Evolutionary conservation across 306 rosid genomes (phyloP).

Genomic region (Hippophae rhamnoides): DNA sequence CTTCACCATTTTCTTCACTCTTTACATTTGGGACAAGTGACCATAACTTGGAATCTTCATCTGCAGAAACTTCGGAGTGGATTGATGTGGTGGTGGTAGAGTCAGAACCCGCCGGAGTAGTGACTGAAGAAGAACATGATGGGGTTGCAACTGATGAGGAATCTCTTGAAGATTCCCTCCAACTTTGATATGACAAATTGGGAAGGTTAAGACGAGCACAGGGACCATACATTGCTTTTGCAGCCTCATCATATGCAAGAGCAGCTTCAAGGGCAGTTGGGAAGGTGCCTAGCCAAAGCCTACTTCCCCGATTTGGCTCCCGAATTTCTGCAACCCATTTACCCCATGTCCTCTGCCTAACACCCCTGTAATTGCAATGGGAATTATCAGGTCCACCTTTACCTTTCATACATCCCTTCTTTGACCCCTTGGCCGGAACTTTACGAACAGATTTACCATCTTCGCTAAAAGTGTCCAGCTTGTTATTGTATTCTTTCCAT

Average conservation of each 20-base stretch:
- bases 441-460: conserved; percentile 30
- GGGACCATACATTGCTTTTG: conserved; percentile 78
- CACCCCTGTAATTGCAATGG: conserved; percentile 70
- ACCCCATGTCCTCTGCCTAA: conserved; percentile 97
- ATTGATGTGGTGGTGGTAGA: conserved; percentile 28
- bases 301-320: conserved; percentile 63
- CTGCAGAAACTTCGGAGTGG: conserved; percentile 54
- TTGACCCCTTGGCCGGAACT: conserved; percentile 80
- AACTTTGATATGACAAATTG: conserved; percentile 19
- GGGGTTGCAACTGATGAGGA: conserved; percentile 19
- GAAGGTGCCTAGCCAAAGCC: conserved; percentile 86
- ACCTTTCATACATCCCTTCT: conserved; percentile 99
- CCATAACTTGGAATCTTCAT: conserved; percentile 26
- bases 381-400: conserved; percentile 93
- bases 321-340: conserved; percentile 95
- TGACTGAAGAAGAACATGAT: conserved; percentile 32
- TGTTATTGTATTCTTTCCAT: conserved; percentile 59
- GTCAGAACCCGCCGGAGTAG: conserved; percentile 37
- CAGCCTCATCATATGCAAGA: conserved; percentile 77
- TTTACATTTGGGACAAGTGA: background rate
- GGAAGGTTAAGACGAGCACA: conserved; percentile 78
- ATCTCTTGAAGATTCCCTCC: conserved; percentile 21
- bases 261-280: conserved; percentile 68
- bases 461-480: conserved; percentile 17
- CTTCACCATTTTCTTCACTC: conserved; percentile 18